Base-by-base conservation (phyloP, 1,139 yeast species). In the Pichia inconspicua region DNA sequence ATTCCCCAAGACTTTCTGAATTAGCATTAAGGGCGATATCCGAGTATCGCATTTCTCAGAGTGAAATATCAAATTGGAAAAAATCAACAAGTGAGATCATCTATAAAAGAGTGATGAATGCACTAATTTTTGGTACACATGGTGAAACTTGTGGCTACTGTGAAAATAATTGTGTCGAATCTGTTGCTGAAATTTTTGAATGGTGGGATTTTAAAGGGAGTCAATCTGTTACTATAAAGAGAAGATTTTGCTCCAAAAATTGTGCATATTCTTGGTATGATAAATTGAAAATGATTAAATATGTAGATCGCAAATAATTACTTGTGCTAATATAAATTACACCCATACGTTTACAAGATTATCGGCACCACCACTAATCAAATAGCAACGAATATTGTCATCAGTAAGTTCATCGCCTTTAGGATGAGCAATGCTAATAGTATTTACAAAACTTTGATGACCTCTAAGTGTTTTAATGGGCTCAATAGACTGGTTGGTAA, bases 381-480 rank as follows among this genome's bases (percentile, higher is more conserved):
- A 71, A 47, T 78, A 66, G 54, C 83, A 75, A 58, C 85, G 68
- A 71, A 80, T 77, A 45, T 72, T 69, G 30, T 63, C 55, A 54
- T 75, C 53, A 46, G 37, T 43, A 39, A 40, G 41, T 42, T n/a
- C 46, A 43, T 46, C 56, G 58, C 35, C 41, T 3, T 66, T 62
- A 0, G 71, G 71, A 1, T 71, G 60, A 0, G 88, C 89, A 77
- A 87, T 82, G 37, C 72, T 72, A 8, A 86, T 69, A 44, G 78
- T 73, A 57, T 80, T 83, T 11, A 88, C 75, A 61, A 88, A 87
- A 40, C 87, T 90, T 41, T 79, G 82, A 62, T 86, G 95, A 0
- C 83, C 89, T 32, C 65, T 66, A 15, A 86, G 67, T 0, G 78
- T 75, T 45, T 74, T 67, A 10, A 80, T 69, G 39, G 85, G 80